Evolutionary conservation across 352 stramenopile species (phyloP).

Genomic region (Blastocystis sp.): DNA sequence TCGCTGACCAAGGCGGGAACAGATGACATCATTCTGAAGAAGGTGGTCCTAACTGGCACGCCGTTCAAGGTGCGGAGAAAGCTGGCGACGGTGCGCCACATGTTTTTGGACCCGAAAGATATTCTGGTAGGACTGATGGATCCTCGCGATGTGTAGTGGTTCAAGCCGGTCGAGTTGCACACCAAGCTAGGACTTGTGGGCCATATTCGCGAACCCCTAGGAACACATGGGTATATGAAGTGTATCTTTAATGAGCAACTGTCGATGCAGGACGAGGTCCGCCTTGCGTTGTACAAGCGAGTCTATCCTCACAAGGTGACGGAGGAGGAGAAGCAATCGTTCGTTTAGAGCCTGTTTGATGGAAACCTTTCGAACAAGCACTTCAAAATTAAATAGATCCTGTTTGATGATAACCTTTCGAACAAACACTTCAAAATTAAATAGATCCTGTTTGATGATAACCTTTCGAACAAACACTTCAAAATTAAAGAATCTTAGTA

Average conservation of each 20-base stretch:
- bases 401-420: neutral
- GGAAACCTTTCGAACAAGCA: too few species aligned
- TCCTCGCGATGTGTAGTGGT: conserved; percentile 73
- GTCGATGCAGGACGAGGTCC: conserved; percentile 97
- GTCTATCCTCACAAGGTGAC: conserved; percentile 83
- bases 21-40: conserved; percentile 93
- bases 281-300: conserved; percentile 96
- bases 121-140: conserved; percentile 68
- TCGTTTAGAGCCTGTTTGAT: neutral
- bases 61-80: conserved; percentile 95
- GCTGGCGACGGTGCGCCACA: conserved; percentile 93
- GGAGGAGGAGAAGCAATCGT: conserved; percentile 29
- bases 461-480: neutral
- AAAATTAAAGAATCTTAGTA: neutral
- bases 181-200: conserved; percentile 95
- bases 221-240: conserved; percentile 97
- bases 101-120: conserved; percentile 97
- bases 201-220: conserved; percentile 93
- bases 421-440: neutral
- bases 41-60: conserved; percentile 92
- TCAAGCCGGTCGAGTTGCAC: conserved; percentile 90
- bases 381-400: neutral
- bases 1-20: conserved; percentile 90
- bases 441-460: neutral
- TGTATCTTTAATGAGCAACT: conserved; percentile 96